Conservation (phyloP, 495 filamentous ascomycete genomes). For the Neurospora tetrasperma region DNA sequence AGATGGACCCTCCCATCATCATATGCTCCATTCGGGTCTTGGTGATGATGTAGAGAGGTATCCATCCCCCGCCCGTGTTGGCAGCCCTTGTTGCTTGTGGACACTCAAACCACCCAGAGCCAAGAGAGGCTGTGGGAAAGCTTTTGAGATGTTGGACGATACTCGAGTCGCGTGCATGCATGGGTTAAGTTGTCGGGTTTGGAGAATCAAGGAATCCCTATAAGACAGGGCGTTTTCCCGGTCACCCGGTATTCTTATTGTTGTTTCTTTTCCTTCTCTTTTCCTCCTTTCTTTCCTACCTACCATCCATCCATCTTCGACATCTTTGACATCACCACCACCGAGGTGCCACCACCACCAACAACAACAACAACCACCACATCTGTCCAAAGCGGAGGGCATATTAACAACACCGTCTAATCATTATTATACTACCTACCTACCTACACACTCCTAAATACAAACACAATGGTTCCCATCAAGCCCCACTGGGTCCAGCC, state of each 20-base stretch:
- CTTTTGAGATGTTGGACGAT: not conserved
- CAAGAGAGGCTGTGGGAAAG: not conserved
- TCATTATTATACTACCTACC: not conserved
- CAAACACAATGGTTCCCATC: constrained; percentile 33
- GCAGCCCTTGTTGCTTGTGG: not conserved
- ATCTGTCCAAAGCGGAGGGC: not conserved
- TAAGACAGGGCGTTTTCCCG: not conserved
- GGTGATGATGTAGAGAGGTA: not conserved
- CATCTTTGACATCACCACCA: not conserved
- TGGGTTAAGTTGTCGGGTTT: not conserved
- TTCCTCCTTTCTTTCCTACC: not conserved
- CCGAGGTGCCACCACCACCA: not conserved
- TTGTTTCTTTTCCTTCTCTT: not conserved
- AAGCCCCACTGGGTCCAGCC: constrained; percentile 43
- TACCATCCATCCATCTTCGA: not conserved
- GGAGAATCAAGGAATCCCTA: not conserved
- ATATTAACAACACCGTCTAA: not conserved
- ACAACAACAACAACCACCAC: not conserved
- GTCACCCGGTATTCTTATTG: not conserved
- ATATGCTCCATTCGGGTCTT: not conserved
- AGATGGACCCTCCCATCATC: not conserved
- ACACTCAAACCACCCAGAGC: not conserved
- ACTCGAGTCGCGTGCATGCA: not conserved
- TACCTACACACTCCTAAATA: not conserved
- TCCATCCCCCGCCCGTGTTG: not conserved